phyloP scores from a whole-genome alignment of 345 rosid genomes.

The Eutrema yunnanense region DNA sequence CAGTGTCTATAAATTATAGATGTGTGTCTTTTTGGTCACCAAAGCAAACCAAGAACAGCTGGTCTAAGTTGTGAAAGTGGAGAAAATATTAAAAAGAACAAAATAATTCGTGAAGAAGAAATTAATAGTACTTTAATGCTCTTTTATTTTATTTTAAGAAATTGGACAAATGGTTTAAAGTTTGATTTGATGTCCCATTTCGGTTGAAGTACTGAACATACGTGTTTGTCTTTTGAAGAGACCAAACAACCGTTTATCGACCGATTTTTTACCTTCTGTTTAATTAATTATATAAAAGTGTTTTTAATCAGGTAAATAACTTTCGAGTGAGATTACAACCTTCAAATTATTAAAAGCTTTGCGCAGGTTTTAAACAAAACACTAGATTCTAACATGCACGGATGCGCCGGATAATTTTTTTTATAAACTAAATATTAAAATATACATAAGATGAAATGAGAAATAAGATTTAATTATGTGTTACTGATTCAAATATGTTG shows the following conservation, averaged over 20 bases:
- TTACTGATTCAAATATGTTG: no score
- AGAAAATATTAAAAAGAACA: background rate
- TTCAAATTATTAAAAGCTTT: no score
- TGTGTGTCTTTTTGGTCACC: slow-evolving; percentile 19
- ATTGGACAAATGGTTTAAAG: slow-evolving; percentile 16
- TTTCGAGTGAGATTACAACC: no score
- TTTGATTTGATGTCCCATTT: slow-evolving; percentile 3
- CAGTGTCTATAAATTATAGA: background rate
- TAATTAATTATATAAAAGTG: no score
- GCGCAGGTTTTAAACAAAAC: no score
- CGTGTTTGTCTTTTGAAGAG: slow-evolving; percentile 13
- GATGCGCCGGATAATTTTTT: no score
- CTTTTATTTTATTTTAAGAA: background rate
- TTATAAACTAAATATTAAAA: no score
- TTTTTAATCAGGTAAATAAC: no score
- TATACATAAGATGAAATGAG: no score
- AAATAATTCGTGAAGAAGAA: background rate
- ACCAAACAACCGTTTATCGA: background rate
- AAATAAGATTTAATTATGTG: no score
- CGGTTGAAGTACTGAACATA: background rate
- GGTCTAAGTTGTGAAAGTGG: slow-evolving; percentile 27
- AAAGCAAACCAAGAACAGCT: slow-evolving; percentile 26
- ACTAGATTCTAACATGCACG: no score
- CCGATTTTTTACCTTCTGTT: background rate
- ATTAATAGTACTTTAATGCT: background rate